Evolutionary conservation across 2,329 filamentous ascomycete species (phyloP), one percentile per base, ranked within the genome.

Genomic region (Diplodia intermedia): DNA sequence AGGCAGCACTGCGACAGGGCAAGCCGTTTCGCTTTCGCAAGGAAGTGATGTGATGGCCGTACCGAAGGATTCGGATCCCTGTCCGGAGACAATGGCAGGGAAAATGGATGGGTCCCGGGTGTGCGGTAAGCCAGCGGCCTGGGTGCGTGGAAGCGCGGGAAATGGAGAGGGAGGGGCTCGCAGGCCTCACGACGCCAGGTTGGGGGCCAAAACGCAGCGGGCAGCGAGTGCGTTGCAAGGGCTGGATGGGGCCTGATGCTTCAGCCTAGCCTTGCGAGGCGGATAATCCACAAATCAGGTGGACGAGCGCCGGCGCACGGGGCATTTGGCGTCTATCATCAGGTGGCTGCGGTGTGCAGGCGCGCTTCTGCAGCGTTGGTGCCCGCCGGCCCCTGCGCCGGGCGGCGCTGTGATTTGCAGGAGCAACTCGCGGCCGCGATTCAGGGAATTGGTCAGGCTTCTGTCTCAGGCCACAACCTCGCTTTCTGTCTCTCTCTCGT

Each of bases 41-140:
- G 65, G 43, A 50, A 67, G 40, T 52, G 65, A 60, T 67, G 65
- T 60, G 65, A 67, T 50, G 54, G 65, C 54, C 40, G 43, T 67
- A 53, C 65, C 50, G 65, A 67, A 67, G 65, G 65, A 67, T 67
- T 49, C 5, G 7, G 8, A 57, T 18, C 65, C 65, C 54, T 57
- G 65, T 26, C 54, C n/a, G n/a, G n/a, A 11, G 26, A 6, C 40
- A 26, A 23, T 26, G 38, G 38, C 56, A 61, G 56, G 56, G 56
- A 7, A 52, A 26, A 57, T 6, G 38, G 23, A 65, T 40, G 50
- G 52, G 63, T 66, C 52, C 65, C 65, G 54, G 65, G 65, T 18
- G 54, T 26, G 18, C 65, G 65, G 65, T 67, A 67, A 52, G 40
- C 63, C 65, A 20, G 54, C 54, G 53, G 50, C 54, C 60, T 63